Evolutionary conservation across 495 filamentous ascomycete species (phyloP).

Genomic region (Penicillium herquei): DNA sequence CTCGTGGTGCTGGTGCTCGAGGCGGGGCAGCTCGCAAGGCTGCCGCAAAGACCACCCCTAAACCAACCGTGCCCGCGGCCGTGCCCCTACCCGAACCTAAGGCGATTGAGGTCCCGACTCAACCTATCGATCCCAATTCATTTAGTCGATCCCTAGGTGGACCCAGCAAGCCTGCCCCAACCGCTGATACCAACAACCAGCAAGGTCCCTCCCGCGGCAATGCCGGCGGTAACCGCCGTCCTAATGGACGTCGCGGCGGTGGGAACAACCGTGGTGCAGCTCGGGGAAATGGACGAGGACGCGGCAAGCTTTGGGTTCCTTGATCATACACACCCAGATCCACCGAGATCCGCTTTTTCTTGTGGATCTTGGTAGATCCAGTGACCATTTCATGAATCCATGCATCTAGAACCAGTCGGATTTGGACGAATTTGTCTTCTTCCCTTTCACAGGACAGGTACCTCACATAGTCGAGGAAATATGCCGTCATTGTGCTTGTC

Average conservation of each 20-base stretch:
- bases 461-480: constrained; percentile 4
- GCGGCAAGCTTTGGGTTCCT: constrained; percentile 57
- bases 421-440: constrained; percentile 10
- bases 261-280: constrained; percentile 21
- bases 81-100: constrained; percentile 10
- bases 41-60: constrained; percentile 25
- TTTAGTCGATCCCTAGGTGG: constrained; percentile 46
- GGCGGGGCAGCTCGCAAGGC: constrained; percentile 24
- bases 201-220: constrained; percentile 36
- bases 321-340: constrained; percentile 28
- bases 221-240: constrained; percentile 36
- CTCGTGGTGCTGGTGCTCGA: constrained; percentile 32
- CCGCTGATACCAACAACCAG: constrained; percentile 39
- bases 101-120: constrained; percentile 46
- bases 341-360: constrained; percentile 16
- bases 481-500: constrained; percentile 11
- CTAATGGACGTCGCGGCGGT: constrained; percentile 36
- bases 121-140: constrained; percentile 56
- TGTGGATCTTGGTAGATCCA: constrained; percentile 23
- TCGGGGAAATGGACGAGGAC: constrained; percentile 42
- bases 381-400: constrained; percentile 15
- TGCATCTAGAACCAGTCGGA: constrained; percentile 21
- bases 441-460: constrained; percentile 19
- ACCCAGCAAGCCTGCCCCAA: constrained; percentile 22
- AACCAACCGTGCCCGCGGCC: background rate